Percentiles rank a stretch among this genome's conserved stretches.
phyloP scores from a whole-genome alignment of 1,139 yeast species.

The Eremothecium coryli region DNA sequence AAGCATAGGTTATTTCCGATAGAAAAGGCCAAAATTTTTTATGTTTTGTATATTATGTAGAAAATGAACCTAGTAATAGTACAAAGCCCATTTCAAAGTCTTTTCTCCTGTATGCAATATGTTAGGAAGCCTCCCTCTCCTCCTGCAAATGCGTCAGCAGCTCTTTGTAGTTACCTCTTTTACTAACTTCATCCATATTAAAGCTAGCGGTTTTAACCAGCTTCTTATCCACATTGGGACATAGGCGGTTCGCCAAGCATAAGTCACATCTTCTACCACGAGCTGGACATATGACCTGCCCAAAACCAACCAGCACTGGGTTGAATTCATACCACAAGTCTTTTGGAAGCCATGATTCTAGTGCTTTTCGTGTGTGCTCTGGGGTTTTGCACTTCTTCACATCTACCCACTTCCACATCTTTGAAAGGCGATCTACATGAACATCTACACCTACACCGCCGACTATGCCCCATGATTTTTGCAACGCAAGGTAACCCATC shows the following conservation, averaged over 20 bases:
- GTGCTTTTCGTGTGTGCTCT: constrained; percentile 58
- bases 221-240: constrained; percentile 17
- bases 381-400: constrained; percentile 49
- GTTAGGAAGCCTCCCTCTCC: too few relatives aligned
- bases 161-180: constrained; percentile 10
- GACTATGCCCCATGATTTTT: constrained; percentile 66
- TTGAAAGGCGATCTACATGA: constrained; percentile 75
- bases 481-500: constrained; percentile 79
- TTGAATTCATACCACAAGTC: constrained; percentile 77
- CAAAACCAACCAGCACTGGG: constrained; percentile 85
- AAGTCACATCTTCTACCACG: constrained; percentile 62
- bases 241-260: constrained; percentile 36
- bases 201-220: constrained; percentile 4
- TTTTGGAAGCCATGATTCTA: constrained; percentile 68
- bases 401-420: constrained; percentile 73
- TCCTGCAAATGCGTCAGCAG: constrained; percentile 9
- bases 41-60: constrained; percentile 6
- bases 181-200: constrained; percentile 4
- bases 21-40: constrained; percentile 4
- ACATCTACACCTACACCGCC: constrained; percentile 93
- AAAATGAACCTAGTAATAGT: constrained; percentile 2
- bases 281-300: constrained; percentile 80
- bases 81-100: neutral
- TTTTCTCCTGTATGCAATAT: too few relatives aligned
- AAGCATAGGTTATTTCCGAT: neutral